phyloP scores from a whole-genome alignment of 1,284 basidiomycete genomes.

The Ceratobasidium sp. region DNA sequence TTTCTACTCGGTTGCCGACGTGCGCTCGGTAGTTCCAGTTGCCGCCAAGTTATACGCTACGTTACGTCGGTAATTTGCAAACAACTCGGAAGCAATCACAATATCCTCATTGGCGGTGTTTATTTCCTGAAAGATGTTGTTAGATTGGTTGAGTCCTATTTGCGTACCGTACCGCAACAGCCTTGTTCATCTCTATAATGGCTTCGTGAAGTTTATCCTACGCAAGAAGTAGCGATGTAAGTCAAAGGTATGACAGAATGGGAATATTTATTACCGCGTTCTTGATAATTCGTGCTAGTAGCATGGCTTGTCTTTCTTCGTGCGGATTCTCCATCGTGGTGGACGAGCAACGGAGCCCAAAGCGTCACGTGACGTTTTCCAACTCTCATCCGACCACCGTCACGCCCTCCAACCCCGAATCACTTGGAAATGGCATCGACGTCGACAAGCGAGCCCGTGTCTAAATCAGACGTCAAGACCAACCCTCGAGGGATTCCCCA shows the following conservation, averaged over 20 bases:
- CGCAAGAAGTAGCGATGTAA: conserved; percentile 31
- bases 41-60: conserved; percentile 85
- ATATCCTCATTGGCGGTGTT: conserved; percentile 72
- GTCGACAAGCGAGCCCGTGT: neutral
- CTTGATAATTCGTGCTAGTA: conserved; percentile 88
- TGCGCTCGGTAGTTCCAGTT: conserved; percentile 40
- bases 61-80: conserved; percentile 82
- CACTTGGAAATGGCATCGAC: conserved; percentile 16
- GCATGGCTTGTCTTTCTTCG: conserved; percentile 86
- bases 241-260: conserved; percentile 26
- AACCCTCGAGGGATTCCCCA: conserved; percentile 93
- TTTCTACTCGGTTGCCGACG: neutral
- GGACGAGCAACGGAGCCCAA: neutral
- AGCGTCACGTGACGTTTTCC: too few relatives aligned
- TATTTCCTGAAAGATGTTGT: conserved; percentile 61
- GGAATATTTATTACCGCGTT: conserved; percentile 66
- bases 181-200: conserved; percentile 80
- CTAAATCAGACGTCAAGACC: conserved; percentile 54
- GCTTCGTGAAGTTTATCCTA: conserved; percentile 82
- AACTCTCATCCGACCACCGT: neutral
- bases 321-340: conserved; percentile 84
- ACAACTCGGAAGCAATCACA: conserved; percentile 76
- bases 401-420: neutral
- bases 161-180: conserved; percentile 63
- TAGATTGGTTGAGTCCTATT: conserved; percentile 15